Percentiles rank a stretch among this genome's conserved stretches.
Conservation (phyloP, 371 early-diverging fungal genomes). For the Actinomortierella wolfii region DNA sequence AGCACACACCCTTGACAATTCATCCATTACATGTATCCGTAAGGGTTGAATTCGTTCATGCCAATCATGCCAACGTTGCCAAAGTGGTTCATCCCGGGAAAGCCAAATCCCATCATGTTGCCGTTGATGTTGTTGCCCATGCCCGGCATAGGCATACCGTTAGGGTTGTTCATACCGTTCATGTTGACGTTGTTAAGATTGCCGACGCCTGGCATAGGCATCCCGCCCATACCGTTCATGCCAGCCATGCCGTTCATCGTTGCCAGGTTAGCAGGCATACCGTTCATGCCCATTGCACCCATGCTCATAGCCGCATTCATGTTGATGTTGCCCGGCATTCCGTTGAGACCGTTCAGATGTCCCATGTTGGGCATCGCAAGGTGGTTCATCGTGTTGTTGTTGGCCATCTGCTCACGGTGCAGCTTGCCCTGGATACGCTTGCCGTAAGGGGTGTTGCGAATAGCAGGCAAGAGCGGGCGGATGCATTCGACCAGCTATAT, state of each 20-base stretch:
- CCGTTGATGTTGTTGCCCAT: slow-evolving; percentile 16
- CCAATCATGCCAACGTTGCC: slow-evolving; percentile 39
- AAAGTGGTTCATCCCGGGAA: slow-evolving; percentile 39
- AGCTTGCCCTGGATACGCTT: slow-evolving; percentile 87
- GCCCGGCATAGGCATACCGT: slow-evolving; percentile 9
- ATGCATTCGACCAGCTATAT: slow-evolving; percentile 80
- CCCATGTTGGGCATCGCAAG: slow-evolving; percentile 1
- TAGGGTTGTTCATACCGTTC: slow-evolving; percentile 11
- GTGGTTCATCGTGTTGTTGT: slow-evolving; percentile 17
- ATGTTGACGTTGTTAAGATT: slow-evolving; percentile 14
- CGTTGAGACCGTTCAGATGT: slow-evolving; percentile 14
- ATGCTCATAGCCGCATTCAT: slow-evolving; percentile 7
- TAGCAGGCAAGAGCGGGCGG: slow-evolving; percentile 74
- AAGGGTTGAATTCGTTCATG: slow-evolving; percentile 42
- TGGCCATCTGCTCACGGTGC: slow-evolving; percentile 56
- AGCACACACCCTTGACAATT: no score
- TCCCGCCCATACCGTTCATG: slow-evolving; percentile 12
- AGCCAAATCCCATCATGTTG: slow-evolving; percentile 38
- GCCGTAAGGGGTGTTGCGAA: slow-evolving; percentile 88
- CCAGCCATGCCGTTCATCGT: slow-evolving; percentile 13
- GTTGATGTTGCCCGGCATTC: slow-evolving; percentile 4
- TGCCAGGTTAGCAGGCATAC: slow-evolving; percentile 4
- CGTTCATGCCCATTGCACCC: slow-evolving; percentile 18
- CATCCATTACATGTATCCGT: slow-evolving; percentile 26
- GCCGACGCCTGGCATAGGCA: slow-evolving; percentile 9